These are phyloP conservation scores for Helichrysum umbraculigerum DNA, from an alignment of 129 eudicot genomes.

Conservation along the genomic window DNA sequence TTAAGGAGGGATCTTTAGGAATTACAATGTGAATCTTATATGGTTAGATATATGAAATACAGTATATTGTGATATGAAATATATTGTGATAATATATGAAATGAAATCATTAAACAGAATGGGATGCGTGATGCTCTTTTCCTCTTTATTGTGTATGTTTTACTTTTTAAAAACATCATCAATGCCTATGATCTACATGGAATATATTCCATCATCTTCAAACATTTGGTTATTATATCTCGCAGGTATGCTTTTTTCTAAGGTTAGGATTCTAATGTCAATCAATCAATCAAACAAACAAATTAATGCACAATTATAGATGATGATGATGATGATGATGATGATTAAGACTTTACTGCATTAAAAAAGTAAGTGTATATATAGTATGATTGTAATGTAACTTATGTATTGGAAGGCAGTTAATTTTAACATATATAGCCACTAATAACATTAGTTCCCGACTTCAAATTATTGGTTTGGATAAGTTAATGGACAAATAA, in stretches of 20 bases:
- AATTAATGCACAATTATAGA: slow-evolving; percentile 11
- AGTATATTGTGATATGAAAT: no score
- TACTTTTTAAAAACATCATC: slow-evolving; percentile 29
- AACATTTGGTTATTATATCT: slow-evolving; percentile 18
- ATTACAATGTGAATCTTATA: neutral
- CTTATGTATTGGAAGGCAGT: neutral
- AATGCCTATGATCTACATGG: slow-evolving; percentile 34
- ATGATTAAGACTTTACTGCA: slow-evolving; percentile 15
- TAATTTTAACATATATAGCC: neutral
- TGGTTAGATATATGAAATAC: no score
- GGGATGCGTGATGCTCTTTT: slow-evolving; percentile 24
- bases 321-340: neutral
- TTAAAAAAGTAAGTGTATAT: slow-evolving; percentile 8
- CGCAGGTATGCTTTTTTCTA: slow-evolving; percentile 21
- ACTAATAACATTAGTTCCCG: neutral
- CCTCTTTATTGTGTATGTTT: slow-evolving; percentile 27
- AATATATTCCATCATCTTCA: slow-evolving; percentile 35
- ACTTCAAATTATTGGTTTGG: neutral
- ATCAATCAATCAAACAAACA: slow-evolving; percentile 30
- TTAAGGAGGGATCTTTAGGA: no score
- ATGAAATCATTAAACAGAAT: slow-evolving; percentile 18
- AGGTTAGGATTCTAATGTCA: slow-evolving; percentile 25
- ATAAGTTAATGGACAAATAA: slow-evolving; percentile 2
- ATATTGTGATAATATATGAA: slow-evolving; percentile 14
- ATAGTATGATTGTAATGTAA: neutral